Base-by-base conservation (phyloP, 148 eudicot genomes). In the Camellia lanceoleosa region DNA sequence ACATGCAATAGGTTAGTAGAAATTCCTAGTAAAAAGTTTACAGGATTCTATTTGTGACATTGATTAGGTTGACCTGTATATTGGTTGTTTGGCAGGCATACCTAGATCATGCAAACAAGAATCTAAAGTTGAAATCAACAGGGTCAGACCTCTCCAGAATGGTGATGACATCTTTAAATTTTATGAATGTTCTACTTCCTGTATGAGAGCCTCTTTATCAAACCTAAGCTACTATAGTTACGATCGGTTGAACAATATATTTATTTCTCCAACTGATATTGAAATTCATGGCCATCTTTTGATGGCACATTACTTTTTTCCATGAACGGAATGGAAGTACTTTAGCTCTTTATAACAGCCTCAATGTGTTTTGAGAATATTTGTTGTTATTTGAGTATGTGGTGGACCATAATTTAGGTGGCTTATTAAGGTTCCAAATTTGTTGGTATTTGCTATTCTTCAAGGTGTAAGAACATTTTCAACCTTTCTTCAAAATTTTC, bases 61-160 rank as follows among this genome's bases (percentile, higher is more conserved):
- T 47, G 51, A 47, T 47, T 47, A 3, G 51, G 51, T 47, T n/a
- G n/a, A n/a, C n/a, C n/a, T n/a, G n/a, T n/a, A 9, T 18, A 51
- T 10, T 66, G 46, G 30, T 49, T 75, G 51, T 63, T 1, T 88
- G 80, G 68, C 90, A 93, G 95, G 97, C 91, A 5, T 93, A 93
- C 79, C 81, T 93, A 72, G 93, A 93, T 85, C 89, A 80, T 78
- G 88, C 85, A 43, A 91, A 89, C 84, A 81, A 85, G 76, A 72
- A 46, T 75, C 62, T 15, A 12, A 78, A 60, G 55, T 75, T 68
- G 65, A 66, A 76, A 64, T 44, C 78, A 47, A 55, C 23, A 38
- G 78, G 59, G 70, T 76, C 18, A 51, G 65, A 42, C 67, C 68
- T 61, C 54, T 47, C 38, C 60, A 59, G 0, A 72, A 30, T 43